Evolutionary conservation across 2,329 filamentous ascomycete genomes (phyloP).

Genomic region (Lasiodiplodia theobromae): DNA sequence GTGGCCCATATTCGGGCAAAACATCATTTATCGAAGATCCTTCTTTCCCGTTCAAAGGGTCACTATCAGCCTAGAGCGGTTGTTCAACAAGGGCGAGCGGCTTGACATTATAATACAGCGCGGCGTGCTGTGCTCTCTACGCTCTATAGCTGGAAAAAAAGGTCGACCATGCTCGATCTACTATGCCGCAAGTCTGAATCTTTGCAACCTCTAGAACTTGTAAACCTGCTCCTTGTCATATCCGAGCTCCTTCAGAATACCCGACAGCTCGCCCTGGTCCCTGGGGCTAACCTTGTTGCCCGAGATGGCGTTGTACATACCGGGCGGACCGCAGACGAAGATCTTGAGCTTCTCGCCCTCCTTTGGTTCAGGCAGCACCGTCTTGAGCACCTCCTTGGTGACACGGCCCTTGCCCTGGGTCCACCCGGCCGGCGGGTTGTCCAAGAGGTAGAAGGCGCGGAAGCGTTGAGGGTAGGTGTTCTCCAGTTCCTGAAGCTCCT

Average conservation of each 20-base stretch:
- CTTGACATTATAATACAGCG: constrained; percentile 9
- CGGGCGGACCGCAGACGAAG: constrained; percentile 93
- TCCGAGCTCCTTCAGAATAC: constrained; percentile 82
- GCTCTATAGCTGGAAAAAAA: constrained; percentile 10
- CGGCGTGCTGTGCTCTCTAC: constrained; percentile 12
- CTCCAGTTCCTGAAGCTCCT: constrained; percentile 84
- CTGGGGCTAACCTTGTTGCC: constrained; percentile 89
- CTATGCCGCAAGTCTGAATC: not conserved
- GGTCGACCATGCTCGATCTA: not conserved
- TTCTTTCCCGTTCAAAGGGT: not conserved
- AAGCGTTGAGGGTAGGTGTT: constrained; percentile 96
- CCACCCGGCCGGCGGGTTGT: constrained; percentile 84
- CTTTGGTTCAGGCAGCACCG: constrained; percentile 91
- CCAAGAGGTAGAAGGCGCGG: constrained; percentile 91
- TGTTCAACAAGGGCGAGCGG: not conserved
- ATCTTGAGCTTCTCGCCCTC: constrained; percentile 86
- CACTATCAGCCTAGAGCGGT: not conserved
- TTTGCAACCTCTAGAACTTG: constrained; percentile 73
- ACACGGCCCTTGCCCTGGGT: constrained; percentile 79
- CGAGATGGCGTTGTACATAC: constrained; percentile 90
- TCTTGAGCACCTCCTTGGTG: constrained; percentile 92
- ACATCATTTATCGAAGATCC: not conserved
- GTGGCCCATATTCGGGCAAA: not conserved
- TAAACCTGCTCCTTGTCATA: constrained; percentile 90
- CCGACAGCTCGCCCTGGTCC: constrained; percentile 90